Percentiles rank a stretch among this genome's conserved stretches.
Evolutionary conservation across 495 filamentous ascomycete genomes (phyloP).

Genomic region (Daldinia concentrica): DNA sequence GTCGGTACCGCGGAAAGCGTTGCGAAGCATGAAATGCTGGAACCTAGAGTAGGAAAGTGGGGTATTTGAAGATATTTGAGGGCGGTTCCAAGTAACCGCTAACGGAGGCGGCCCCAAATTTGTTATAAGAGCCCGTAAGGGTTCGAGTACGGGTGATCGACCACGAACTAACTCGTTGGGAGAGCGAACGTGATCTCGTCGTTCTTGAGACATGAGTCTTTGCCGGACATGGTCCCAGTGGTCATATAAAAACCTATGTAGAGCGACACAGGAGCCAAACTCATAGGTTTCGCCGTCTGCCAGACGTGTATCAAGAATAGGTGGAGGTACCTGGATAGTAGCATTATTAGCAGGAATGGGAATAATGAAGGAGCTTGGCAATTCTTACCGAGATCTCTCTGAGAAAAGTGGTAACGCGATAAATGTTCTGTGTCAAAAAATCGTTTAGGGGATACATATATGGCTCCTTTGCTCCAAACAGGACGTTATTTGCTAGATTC

Average conservation of each 20-base stretch:
- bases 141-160: slow-evolving; percentile 60
- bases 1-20: slow-evolving; percentile 69
- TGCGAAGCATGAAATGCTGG: slow-evolving; percentile 74
- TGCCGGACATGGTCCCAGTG: slow-evolving; percentile 74
- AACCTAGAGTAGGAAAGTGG: slow-evolving; percentile 71
- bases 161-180: slow-evolving; percentile 57
- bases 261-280: slow-evolving; percentile 70
- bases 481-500: slow-evolving; percentile 73
- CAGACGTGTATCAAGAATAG: slow-evolving; percentile 44
- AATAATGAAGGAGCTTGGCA: not conserved
- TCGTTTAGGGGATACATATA: slow-evolving; percentile 74
- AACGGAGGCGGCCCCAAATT: slow-evolving; percentile 70
- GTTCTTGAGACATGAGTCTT: slow-evolving; percentile 65
- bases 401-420: slow-evolving; percentile 68
- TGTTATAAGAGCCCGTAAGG: slow-evolving; percentile 64
- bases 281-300: slow-evolving; percentile 65
- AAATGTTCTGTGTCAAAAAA: slow-evolving; percentile 71
- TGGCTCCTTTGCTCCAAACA: slow-evolving; percentile 74
- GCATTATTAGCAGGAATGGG: slow-evolving; percentile 12
- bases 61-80: slow-evolving; percentile 64
- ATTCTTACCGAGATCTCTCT: slow-evolving; percentile 66
- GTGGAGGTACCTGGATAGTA: slow-evolving; percentile 51
- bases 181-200: slow-evolving; percentile 61
- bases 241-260: slow-evolving; percentile 73
- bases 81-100: slow-evolving; percentile 70